phyloP scores from a whole-genome alignment of 1,284 basidiomycete genomes.

The Volvariella surrecta region DNA sequence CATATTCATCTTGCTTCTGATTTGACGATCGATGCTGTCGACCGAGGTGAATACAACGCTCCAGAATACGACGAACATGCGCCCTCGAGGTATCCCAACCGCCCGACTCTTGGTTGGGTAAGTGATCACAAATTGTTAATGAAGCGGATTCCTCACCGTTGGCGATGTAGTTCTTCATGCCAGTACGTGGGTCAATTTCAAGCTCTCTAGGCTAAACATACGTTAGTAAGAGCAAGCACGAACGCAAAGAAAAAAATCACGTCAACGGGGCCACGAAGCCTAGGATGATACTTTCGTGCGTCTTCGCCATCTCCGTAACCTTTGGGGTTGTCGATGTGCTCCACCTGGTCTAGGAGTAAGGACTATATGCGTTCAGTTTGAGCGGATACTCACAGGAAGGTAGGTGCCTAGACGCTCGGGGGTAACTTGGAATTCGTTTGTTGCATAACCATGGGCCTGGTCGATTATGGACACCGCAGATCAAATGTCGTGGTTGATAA shows the following conservation, averaged over 20 bases:
- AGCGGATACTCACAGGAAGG: constrained; percentile 48
- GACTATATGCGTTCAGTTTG: background rate
- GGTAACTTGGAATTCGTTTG: constrained; percentile 87
- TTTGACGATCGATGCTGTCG: constrained; percentile 48
- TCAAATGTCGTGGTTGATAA: constrained; percentile 2
- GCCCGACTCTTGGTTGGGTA: constrained; percentile 43
- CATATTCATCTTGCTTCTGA: constrained; percentile 71
- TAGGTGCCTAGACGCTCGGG: constrained; percentile 82
- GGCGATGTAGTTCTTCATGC: constrained; percentile 97
- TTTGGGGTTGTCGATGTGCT: constrained; percentile 87
- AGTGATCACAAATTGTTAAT: background rate
- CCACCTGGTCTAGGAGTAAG: constrained; percentile 36
- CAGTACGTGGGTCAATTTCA: constrained; percentile 78
- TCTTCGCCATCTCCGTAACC: constrained; percentile 86
- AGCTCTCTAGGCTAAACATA: constrained; percentile 62
- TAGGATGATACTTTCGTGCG: constrained; percentile 66
- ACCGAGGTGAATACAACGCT: constrained; percentile 61
- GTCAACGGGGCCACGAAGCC: constrained; percentile 65
- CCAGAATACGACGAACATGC: constrained; percentile 72
- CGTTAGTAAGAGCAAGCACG: constrained; percentile 2
- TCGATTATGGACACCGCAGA: constrained; percentile 2
- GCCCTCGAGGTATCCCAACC: constrained; percentile 86
- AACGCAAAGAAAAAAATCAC: constrained; percentile 22
- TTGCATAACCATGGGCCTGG: constrained; percentile 76
- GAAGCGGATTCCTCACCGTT: constrained; percentile 42